Base-by-base conservation (phyloP, 176 grass and related monocot species). In the Oryza meyeriana region DNA sequence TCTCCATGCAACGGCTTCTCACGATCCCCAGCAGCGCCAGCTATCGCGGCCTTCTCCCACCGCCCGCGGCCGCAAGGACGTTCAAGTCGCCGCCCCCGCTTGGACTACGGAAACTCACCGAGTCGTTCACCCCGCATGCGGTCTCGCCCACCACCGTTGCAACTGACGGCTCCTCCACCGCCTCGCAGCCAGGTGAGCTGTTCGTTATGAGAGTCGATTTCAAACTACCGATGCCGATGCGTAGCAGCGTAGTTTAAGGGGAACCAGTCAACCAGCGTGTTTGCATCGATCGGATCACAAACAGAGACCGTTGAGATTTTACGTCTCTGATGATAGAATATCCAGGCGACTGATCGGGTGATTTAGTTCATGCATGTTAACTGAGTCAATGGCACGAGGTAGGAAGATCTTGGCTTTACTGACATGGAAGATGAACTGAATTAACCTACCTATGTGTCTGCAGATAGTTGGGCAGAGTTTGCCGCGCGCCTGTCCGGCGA, bases 401-500 rank as follows among this genome's bases (percentile, higher is more conserved):
- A 1, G 17, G 55, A 22, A 64, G 30, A 73, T 80, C 41, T 1
- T 80, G 16, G 10, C 48, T 35, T 10, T 34, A 58, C 52, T 14
- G 13, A 57, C 22, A n/a, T 61, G 12, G 1, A 20, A 14, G 55
- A 20, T 39, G 42, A 17, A 74, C 17, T 5, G 1, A 50, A 1
- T 17, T 6, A 29, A 5, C 42, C 22, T 14, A 4, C 1, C 16
- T 50, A 8, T 6, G 8, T 24, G 2, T 3, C 0, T 20, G 52
- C 33, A 57, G 63, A 44, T 24, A 77, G 25, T 22, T 95, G 96
- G 96, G 82, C 47, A 0, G 90, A 66, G 66, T 98, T 98, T 81
- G 93, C 93, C 4, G 72, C 78, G 82, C 77, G 80, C 17, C 93
- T 98, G 63, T 95, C 96, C 18, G 96, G 93, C 17, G 93, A 98